A percentile compares a stretch with the other conserved stretches of the same genome.
Evolutionary conservation across 2,329 filamentous ascomycete species (phyloP).

Genomic region (Pseudogymnoascus sp.): DNA sequence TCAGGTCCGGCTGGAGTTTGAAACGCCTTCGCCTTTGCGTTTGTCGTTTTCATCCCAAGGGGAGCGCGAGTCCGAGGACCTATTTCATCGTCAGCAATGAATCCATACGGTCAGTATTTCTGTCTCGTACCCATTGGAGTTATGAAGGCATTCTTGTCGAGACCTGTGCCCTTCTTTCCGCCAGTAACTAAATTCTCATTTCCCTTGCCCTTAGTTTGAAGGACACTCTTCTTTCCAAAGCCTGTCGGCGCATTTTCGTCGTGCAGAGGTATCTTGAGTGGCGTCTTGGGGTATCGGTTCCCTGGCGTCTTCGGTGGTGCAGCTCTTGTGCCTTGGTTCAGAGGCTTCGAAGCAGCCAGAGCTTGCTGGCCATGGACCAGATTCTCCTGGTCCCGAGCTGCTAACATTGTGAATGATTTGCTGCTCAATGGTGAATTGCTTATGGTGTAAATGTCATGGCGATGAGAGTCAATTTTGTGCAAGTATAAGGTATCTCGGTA

Average conservation of each 20-base stretch:
- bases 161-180: constrained; percentile 42
- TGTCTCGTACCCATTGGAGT: constrained; percentile 67
- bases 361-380: constrained; percentile 67
- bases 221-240: constrained; percentile 50
- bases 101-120: constrained; percentile 9
- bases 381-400: constrained; percentile 81
- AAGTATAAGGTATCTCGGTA: constrained; percentile 5
- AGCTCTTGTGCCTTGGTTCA: constrained; percentile 55
- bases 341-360: constrained; percentile 60
- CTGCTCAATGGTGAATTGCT: neutral
- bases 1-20: constrained; percentile 59
- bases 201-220: constrained; percentile 48
- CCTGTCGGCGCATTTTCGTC: constrained; percentile 70
- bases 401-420: constrained; percentile 52
- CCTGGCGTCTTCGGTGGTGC: constrained; percentile 71
- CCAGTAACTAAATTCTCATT: constrained; percentile 48
- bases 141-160: constrained; percentile 57
- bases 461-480: neutral
- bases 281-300: constrained; percentile 70
- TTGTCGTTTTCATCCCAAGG: constrained; percentile 91
- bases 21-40: constrained; percentile 68
- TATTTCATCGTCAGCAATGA: constrained; percentile 9
- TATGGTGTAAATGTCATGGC: constrained; percentile 1
- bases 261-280: constrained; percentile 66
- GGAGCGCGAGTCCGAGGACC: constrained; percentile 63